A percentile compares a stretch with the other conserved stretches of the same genome.
These are phyloP conservation scores for Ambrosia hybrid DNA, from an alignment of 140 eudicot genomes.

Conservation along the genomic window DNA sequence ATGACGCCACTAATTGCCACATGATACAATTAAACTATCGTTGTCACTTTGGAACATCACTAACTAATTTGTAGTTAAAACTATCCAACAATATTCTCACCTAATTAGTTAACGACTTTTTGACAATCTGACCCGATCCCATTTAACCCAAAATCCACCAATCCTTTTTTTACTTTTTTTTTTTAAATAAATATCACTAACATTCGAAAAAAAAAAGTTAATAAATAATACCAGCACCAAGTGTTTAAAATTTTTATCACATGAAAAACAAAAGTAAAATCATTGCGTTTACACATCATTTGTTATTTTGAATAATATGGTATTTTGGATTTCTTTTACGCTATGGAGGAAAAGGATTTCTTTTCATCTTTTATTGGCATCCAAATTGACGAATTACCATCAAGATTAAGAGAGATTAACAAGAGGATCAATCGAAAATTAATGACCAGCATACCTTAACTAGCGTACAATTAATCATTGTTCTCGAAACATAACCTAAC, in stretches of 20 bases:
- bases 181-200: neutral
- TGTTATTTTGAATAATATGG: neutral
- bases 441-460: neutral
- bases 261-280: no score
- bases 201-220: no score
- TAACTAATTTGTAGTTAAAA: constrained; percentile 30
- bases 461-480: neutral
- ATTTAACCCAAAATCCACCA: constrained; percentile 7
- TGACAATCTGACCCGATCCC: constrained; percentile 15
- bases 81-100: constrained; percentile 34
- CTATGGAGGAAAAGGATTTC: neutral
- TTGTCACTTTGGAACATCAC: constrained; percentile 25
- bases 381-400: constrained; percentile 1
- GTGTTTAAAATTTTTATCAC: no score
- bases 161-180: neutral
- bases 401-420: neutral
- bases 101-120: constrained; percentile 34
- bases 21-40: constrained; percentile 23
- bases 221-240: no score
- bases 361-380: neutral
- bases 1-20: constrained; percentile 6
- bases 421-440: neutral
- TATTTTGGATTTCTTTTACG: constrained; percentile 9
- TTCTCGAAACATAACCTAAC: no score
- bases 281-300: neutral